Conservation (phyloP, 2,329 filamentous ascomycete genomes). For the Xylariaceae sp. region DNA sequence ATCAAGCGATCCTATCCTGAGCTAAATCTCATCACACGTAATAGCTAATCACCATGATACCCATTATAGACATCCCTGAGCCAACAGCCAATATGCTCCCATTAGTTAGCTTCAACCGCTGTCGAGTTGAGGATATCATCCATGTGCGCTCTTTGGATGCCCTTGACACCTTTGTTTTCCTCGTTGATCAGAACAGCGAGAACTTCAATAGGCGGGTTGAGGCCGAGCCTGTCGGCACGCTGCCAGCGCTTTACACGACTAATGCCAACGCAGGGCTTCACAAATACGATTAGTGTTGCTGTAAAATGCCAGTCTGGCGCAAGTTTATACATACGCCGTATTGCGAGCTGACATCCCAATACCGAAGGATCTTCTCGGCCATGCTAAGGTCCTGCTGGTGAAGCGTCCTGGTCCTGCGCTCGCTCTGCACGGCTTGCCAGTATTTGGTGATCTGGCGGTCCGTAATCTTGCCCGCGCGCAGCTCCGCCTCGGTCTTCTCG, state of each 20-base stretch:
- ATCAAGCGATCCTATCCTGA: slow-evolving; percentile 6
- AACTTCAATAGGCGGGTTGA: slow-evolving; percentile 88
- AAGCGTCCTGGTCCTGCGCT: slow-evolving; percentile 64
- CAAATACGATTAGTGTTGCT: slow-evolving; percentile 4
- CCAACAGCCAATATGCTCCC: not conserved
- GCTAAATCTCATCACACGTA: slow-evolving; percentile 15
- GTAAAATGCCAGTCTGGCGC: not conserved
- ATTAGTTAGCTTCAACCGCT: slow-evolving; percentile 35
- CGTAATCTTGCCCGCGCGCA: slow-evolving; percentile 60
- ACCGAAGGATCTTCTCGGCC: slow-evolving; percentile 80
- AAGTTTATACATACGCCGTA: slow-evolving; percentile 70
- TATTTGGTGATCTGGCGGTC: slow-evolving; percentile 70
- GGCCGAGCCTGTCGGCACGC: slow-evolving; percentile 72
- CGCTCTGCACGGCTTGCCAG: slow-evolving; percentile 68
- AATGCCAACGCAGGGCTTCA: slow-evolving; percentile 82
- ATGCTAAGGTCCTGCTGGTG: slow-evolving; percentile 71
- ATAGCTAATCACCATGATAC: slow-evolving; percentile 5
- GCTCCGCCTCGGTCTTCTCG: slow-evolving; percentile 49
- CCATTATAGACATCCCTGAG: slow-evolving; percentile 2
- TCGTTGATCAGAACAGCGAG: slow-evolving; percentile 77
- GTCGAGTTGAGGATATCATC: slow-evolving; percentile 60
- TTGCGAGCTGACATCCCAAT: slow-evolving; percentile 88
- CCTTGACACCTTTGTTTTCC: slow-evolving; percentile 51
- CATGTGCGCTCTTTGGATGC: slow-evolving; percentile 66
- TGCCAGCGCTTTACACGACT: slow-evolving; percentile 80